Evolutionary conservation across 495 filamentous ascomycete genomes (phyloP).

Genomic region (Hyaloscypha hepaticicola): DNA sequence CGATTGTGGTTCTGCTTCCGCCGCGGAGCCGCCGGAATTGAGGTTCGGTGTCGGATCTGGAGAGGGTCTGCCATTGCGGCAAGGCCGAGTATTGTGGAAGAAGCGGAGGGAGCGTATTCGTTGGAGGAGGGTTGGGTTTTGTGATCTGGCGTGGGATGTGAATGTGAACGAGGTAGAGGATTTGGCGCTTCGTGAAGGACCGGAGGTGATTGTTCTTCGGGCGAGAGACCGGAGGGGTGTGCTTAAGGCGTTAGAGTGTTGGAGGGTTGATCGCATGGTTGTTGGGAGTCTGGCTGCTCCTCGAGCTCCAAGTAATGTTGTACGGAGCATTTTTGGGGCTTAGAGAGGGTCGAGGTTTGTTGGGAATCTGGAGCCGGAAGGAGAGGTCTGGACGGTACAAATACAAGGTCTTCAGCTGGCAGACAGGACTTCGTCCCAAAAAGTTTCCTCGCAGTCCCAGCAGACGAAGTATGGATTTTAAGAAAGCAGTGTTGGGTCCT

Average conservation of each 20-base stretch:
- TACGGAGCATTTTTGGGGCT: conserved; percentile 24
- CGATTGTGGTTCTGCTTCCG: conserved; percentile 46
- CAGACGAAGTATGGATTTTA: too few species aligned
- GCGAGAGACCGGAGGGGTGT: conserved; percentile 7
- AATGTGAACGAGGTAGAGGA: conserved; percentile 23
- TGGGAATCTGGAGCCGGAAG: neutral
- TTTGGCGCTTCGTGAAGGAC: conserved; percentile 2
- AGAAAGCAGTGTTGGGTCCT: neutral
- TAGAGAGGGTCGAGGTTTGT: neutral
- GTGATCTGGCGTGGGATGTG: conserved; percentile 20
- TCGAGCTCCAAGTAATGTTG: conserved; percentile 18
- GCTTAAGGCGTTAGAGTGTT: conserved; percentile 1
- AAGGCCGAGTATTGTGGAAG: conserved; percentile 26
- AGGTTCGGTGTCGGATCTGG: conserved; percentile 7
- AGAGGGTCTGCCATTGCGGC: conserved; percentile 15
- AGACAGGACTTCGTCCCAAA: neutral
- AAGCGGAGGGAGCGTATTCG: conserved; percentile 23
- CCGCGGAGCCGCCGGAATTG: neutral
- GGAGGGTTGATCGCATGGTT: conserved; percentile 10
- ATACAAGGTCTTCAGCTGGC: neutral
- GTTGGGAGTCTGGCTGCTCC: conserved; percentile 1
- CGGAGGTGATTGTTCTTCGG: conserved; percentile 12
- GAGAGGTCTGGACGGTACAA: neutral
- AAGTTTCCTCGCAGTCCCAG: neutral
- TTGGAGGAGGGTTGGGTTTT: conserved; percentile 18